Evolutionary conservation across 1,284 basidiomycete species (phyloP), one percentile per base, ranked within the genome.

Genomic region (Microbotryum silenes-acaulis): DNA sequence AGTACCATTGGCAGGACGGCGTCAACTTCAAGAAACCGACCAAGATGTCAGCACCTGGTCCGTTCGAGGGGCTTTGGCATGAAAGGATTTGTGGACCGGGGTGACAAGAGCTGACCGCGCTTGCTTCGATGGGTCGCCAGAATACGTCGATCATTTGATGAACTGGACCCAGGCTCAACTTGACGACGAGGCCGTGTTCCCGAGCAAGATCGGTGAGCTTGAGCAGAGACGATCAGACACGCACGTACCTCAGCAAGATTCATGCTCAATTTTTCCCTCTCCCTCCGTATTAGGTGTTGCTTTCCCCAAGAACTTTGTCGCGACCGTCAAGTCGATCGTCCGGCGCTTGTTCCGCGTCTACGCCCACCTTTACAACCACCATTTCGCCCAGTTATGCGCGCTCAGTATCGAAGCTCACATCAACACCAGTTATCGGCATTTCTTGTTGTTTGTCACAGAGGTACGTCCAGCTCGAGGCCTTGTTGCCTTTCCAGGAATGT

Each of bases 1-100:
- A 99, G 76, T 99, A 97, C 77, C 85, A 97, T 33, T 99, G 96
- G 94, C 94, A 98, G 76, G 96, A 97, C 72, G 91, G 91, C 20
- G 81, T 85, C 58, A 87, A 84, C 67, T 94, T 87, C 81, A 92
- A 89, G 77, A 86, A 85, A 65, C 91, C 91, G n/a, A 91, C 91
- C 5, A 93, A 93, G 73, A 83, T 97, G 25, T 84, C 89, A 5
- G 93, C 92, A 1, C 91, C 92, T 1, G 70, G 70, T 72, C 25
- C 20, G 65, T 53, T n/a, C 14, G 23, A n/a, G 18, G 27, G 6
- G 21, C 48, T 29, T 1, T 50, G 48, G 27, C 14, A 44, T 9
- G 12, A 20, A 3, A 8, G 6, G 9, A 10, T 4, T 21, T n/a
- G 54, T 8, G 6, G 9, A 10, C 4, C 6, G 20, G 6, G 29